Conservation (phyloP, 768 basidiomycete genomes). For the Dioszegia crocea region DNA sequence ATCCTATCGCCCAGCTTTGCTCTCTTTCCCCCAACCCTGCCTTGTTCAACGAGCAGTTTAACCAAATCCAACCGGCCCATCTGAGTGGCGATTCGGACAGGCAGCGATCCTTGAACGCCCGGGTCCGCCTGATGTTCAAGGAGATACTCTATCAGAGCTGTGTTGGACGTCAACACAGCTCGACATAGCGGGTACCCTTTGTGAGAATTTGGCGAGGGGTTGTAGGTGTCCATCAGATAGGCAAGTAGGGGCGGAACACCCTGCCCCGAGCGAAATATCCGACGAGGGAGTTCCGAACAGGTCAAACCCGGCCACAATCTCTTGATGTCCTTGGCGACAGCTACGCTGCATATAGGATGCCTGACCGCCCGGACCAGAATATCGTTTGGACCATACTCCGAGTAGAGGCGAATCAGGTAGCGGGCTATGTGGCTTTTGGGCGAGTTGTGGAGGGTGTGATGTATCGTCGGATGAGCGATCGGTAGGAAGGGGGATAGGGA, state of each 20-base stretch:
- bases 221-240: conserved; percentile 49
- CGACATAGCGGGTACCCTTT: conserved; percentile 76
- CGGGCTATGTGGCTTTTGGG: conserved; percentile 62
- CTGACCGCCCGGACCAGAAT: conserved; percentile 34
- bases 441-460: conserved; percentile 58
- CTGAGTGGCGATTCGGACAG: conserved; percentile 71
- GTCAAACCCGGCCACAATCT: conserved; percentile 31
- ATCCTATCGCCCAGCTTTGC: conserved; percentile 19
- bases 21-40: not conserved
- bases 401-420: conserved; percentile 58
- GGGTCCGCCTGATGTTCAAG: conserved; percentile 72
- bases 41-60: conserved; percentile 66
- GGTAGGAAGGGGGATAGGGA: conserved; percentile 67
- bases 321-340: conserved; percentile 33
- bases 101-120: conserved; percentile 58
- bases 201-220: conserved; percentile 62
- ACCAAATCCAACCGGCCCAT: conserved; percentile 66
- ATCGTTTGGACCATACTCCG: conserved; percentile 21
- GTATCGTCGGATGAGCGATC: conserved; percentile 57
- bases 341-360: conserved; percentile 41
- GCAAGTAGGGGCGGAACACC: conserved; percentile 27
- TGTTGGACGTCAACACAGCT: conserved; percentile 65
- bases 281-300: conserved; percentile 33
- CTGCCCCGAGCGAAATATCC: conserved; percentile 19
- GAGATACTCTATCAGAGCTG: conserved; percentile 66